A percentile compares a stretch with the other conserved stretches of the same genome.
Evolutionary conservation across 768 basidiomycete genomes (phyloP).

Genomic region (Kondoa subrosea): DNA sequence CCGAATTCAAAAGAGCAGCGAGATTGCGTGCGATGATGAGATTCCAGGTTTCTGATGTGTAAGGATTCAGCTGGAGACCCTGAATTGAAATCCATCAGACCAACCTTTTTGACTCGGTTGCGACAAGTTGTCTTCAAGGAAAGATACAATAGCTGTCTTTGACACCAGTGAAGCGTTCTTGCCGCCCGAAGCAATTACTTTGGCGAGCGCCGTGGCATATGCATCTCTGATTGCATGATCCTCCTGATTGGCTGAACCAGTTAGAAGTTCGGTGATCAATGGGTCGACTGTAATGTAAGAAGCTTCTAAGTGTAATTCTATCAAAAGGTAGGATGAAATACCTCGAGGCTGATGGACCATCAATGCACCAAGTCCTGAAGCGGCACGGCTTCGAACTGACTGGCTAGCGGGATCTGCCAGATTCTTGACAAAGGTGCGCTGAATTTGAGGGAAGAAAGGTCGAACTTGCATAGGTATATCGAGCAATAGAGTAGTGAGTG

Average conservation of each 20-base stretch:
- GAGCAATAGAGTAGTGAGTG: slow-evolving; percentile 67
- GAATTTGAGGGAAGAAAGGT: slow-evolving; percentile 96
- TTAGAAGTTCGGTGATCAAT: slow-evolving; percentile 66
- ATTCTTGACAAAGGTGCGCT: slow-evolving; percentile 90
- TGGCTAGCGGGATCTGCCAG: slow-evolving; percentile 60
- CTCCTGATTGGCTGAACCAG: slow-evolving; percentile 24
- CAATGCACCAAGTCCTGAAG: slow-evolving; percentile 64
- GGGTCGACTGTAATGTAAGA: slow-evolving; percentile 42
- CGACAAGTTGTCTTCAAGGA: slow-evolving; percentile 5
- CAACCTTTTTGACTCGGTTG: slow-evolving; percentile 1
- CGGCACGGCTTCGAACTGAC: slow-evolving; percentile 64
- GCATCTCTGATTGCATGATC: slow-evolving; percentile 53
- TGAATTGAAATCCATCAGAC: not conserved
- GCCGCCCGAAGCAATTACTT: slow-evolving; percentile 52
- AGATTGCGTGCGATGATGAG: not conserved
- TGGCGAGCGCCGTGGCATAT: slow-evolving; percentile 56
- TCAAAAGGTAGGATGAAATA: slow-evolving; percentile 27
- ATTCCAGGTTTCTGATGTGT: not conserved
- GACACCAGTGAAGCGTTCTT: slow-evolving; percentile 62
- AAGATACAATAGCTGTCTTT: not conserved
- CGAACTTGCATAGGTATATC: slow-evolving; percentile 76
- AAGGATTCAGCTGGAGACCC: not conserved
- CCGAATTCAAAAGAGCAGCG: not conserved
- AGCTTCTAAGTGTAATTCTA: not conserved
- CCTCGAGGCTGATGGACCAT: slow-evolving; percentile 76